Conservation (phyloP, 192 early-diverging fungal species). For the Gamsiella multidivaricata region DNA sequence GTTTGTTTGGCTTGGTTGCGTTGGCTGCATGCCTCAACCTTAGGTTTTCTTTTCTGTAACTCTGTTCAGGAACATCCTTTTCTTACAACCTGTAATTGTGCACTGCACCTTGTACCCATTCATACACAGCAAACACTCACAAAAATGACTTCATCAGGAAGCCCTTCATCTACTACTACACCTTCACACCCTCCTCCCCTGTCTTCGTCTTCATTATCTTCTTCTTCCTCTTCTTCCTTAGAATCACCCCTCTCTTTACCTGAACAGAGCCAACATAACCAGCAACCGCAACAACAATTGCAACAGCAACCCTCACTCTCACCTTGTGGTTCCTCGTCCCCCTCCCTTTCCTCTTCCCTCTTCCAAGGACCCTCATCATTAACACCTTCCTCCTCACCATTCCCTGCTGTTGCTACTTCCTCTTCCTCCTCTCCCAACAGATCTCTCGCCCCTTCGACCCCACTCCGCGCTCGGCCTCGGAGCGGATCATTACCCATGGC, state of each 20-base stretch:
- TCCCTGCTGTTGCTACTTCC: constrained; percentile 4
- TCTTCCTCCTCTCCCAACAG: constrained; percentile 3
- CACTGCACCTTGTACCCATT: background rate
- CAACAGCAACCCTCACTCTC: background rate
- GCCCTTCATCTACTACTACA: background rate
- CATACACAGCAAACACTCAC: too few species aligned
- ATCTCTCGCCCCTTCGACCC: constrained; percentile 3
- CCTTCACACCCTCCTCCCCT: background rate
- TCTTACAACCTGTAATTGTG: background rate
- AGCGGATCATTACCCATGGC: constrained; percentile 50
- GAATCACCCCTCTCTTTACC: constrained; percentile 3
- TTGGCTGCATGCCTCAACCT: background rate
- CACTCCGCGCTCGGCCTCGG: constrained; percentile 36
- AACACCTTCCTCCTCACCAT: background rate
- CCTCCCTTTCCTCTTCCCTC: constrained; percentile 2
- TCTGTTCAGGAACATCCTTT: background rate
- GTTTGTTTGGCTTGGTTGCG: background rate
- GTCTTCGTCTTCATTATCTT: too few species aligned
- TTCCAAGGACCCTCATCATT: background rate
- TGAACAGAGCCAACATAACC: too few species aligned
- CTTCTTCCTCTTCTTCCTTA: constrained; percentile 26
- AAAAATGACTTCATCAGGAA: constrained; percentile 31
- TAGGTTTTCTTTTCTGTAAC: background rate
- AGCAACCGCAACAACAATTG: background rate
- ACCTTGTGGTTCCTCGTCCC: background rate